Percentiles rank a stretch among this genome's conserved stretches.
Conservation (phyloP, 345 rosid genomes). For the Eutrema japonicum region DNA sequence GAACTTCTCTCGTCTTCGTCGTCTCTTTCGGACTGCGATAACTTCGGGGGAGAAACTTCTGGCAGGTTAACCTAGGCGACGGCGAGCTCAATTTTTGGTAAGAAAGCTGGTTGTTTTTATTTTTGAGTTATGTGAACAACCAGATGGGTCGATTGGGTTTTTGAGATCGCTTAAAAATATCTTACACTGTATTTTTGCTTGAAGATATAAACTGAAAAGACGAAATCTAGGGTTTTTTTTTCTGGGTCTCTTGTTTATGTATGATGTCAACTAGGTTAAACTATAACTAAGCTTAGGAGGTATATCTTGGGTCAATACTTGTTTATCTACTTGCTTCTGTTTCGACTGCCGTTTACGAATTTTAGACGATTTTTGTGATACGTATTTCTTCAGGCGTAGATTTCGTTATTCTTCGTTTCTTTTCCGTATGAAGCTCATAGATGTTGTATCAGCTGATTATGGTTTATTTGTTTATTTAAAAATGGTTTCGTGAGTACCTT, state of each 20-base stretch:
- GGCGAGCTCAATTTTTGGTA: constrained; percentile 33
- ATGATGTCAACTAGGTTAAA: neutral
- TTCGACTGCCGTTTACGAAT: neutral
- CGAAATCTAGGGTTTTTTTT: constrained; percentile 6
- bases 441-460: constrained; percentile 10
- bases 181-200: neutral
- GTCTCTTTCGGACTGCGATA: constrained; percentile 22
- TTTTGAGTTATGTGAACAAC: neutral
- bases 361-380: neutral
- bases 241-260: neutral
- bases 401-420: neutral
- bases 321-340: constrained; percentile 14
- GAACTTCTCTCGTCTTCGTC: constrained; percentile 29
- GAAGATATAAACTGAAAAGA: neutral
- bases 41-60: constrained; percentile 18
- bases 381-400: neutral
- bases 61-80: constrained; percentile 23
- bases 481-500: neutral
- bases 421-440: neutral
- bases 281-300: constrained; percentile 22
- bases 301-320: neutral
- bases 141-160: constrained; percentile 20
- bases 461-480: neutral
- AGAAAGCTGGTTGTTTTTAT: constrained; percentile 5
- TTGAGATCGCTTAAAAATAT: constrained; percentile 16